Percentiles rank a stretch among this genome's conserved stretches.
Evolutionary conservation across 257 asterid species (phyloP).

Genomic region (Plantago elongata): DNA sequence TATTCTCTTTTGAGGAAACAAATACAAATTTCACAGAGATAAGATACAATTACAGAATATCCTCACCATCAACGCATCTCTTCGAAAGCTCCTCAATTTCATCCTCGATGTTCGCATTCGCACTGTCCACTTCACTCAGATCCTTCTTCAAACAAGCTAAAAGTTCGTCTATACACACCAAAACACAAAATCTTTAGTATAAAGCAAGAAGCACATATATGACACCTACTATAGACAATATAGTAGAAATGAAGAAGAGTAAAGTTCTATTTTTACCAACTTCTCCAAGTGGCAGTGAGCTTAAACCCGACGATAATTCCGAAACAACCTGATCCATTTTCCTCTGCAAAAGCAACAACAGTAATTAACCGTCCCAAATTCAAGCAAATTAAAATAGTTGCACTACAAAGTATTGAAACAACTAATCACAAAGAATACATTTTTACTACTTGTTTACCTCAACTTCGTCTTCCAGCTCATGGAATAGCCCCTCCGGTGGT

Average conservation of each 20-base stretch:
- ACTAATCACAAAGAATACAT: not conserved
- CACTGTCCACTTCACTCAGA: constrained; percentile 47
- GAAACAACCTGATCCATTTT: constrained; percentile 32
- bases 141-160: constrained; percentile 47
- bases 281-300: constrained; percentile 39
- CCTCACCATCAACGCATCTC: constrained; percentile 50
- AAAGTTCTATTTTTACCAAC: too few relatives aligned
- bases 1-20: not conserved
- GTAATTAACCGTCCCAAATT: not conserved
- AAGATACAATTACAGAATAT: not conserved
- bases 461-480: constrained; percentile 37
- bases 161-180: constrained; percentile 42
- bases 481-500: constrained; percentile 27
- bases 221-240: not conserved
- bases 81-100: constrained; percentile 54
- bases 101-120: constrained; percentile 35
- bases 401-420: not conserved
- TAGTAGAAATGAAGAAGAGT: not conserved
- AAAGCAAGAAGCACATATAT: constrained; percentile 6
- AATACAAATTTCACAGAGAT: not conserved
- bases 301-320: constrained; percentile 37
- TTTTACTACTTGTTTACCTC: constrained; percentile 34
- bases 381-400: constrained; percentile 1
- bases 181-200: not conserved
- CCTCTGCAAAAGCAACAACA: constrained; percentile 33